Conservation (phyloP, 345 rosid species). For the rapeseed (Brassica napus) region DNA sequence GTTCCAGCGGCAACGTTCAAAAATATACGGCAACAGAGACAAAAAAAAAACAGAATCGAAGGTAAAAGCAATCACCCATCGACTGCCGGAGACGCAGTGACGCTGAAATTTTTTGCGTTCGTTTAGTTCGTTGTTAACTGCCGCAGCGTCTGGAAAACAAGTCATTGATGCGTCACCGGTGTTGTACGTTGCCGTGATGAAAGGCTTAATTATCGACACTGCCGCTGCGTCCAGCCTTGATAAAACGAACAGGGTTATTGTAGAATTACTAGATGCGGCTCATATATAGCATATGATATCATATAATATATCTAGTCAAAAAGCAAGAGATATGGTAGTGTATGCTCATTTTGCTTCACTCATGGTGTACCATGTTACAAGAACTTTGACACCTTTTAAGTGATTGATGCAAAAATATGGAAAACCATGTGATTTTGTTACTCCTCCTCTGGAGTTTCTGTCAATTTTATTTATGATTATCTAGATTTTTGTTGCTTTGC, state of each 20-base stretch:
- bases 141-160: no score
- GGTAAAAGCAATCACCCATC: no score
- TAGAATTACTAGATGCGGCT: conserved; percentile 29
- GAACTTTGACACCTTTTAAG: conserved; percentile 11
- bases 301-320: not conserved
- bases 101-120: no score
- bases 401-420: conserved; percentile 38
- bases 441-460: conserved; percentile 23
- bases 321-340: conserved; percentile 17
- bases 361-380: conserved; percentile 28
- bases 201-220: no score
- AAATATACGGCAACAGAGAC: no score
- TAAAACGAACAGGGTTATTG: not conserved
- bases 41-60: no score
- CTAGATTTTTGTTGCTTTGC: not conserved
- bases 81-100: no score
- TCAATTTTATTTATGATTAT: conserved; percentile 1
- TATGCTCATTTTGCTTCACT: conserved; percentile 37
- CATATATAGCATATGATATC: conserved; percentile 23
- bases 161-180: no score
- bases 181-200: no score
- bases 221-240: no score
- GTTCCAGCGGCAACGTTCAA: no score
- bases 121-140: no score
- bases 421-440: conserved; percentile 35